Percentiles rank a stretch among this genome's conserved stretches.
phyloP scores from a whole-genome alignment of 768 basidiomycete species.

The Xanthoconium stramineum region DNA sequence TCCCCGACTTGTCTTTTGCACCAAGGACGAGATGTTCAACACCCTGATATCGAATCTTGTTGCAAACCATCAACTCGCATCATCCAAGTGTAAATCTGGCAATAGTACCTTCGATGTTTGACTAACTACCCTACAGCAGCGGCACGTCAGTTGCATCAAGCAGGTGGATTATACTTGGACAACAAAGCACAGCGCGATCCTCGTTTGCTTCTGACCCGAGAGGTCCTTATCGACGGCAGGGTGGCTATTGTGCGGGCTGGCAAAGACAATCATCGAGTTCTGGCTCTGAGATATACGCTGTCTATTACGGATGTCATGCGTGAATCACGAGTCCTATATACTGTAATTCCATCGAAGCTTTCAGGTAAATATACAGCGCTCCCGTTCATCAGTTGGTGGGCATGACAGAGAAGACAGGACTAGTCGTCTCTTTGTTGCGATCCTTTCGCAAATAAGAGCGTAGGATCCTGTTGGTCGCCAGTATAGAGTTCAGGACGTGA shows the following conservation, averaged over 20 bases:
- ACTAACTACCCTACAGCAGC: conserved; percentile 46
- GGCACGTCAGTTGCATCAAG: conserved; percentile 56
- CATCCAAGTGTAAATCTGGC: conserved; percentile 58
- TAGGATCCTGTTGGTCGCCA: conserved; percentile 22
- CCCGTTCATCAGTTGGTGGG: neutral
- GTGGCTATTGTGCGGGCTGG: conserved; percentile 70
- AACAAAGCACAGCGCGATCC: conserved; percentile 52
- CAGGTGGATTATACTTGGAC: conserved; percentile 74
- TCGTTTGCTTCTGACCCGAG: conserved; percentile 37
- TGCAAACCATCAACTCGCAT: conserved; percentile 50
- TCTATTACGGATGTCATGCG: neutral
- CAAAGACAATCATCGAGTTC: conserved; percentile 63
- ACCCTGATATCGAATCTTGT: conserved; percentile 61
- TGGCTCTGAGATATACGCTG: conserved; percentile 36
- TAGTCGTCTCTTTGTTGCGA: neutral
- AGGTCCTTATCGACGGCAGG: conserved; percentile 56
- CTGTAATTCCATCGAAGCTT: conserved; percentile 11
- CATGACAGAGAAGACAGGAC: neutral
- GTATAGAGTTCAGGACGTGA: neutral
- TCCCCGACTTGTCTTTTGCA: conserved; percentile 55
- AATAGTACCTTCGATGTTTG: neutral
- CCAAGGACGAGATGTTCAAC: conserved; percentile 48
- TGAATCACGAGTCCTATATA: neutral
- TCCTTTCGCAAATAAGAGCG: conserved; percentile 10
- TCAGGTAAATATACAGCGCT: neutral